These are phyloP conservation scores for Dalbergia cochinchinensis DNA, from an alignment of 306 rosid genomes.

Conservation along the genomic window DNA sequence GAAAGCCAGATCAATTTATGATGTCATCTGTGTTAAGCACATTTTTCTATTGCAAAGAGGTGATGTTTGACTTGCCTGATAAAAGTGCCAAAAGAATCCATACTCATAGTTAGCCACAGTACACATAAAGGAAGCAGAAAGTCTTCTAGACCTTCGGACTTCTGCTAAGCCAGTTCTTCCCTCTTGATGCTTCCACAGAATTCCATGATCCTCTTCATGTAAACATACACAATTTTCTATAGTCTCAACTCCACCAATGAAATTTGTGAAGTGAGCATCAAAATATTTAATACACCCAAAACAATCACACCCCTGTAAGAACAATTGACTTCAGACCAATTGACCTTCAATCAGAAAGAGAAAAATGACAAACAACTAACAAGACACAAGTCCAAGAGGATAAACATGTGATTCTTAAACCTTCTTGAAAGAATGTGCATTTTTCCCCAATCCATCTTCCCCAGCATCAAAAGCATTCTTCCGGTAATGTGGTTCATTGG, in stretches of 20 bases:
- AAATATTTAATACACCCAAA: constrained; percentile 82
- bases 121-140: constrained; percentile 78
- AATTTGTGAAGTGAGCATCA: constrained; percentile 85
- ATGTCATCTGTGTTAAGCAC: constrained; percentile 10
- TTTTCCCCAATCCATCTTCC: constrained; percentile 89
- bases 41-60: background rate
- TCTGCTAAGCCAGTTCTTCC: constrained; percentile 93
- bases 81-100: constrained; percentile 89
- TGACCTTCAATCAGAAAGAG: constrained; percentile 17
- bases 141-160: constrained; percentile 86
- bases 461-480: constrained; percentile 88
- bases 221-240: constrained; percentile 81
- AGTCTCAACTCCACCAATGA: constrained; percentile 83
- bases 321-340: constrained; percentile 39
- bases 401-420: constrained; percentile 42
- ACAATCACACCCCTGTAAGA: constrained; percentile 81
- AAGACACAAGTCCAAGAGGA: constrained; percentile 28
- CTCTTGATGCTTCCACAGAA: constrained; percentile 93
- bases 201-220: constrained; percentile 89
- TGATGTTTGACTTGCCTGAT: constrained; percentile 72
- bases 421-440: constrained; percentile 88
- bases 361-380: background rate
- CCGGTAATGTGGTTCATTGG: constrained; percentile 83
- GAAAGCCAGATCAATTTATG: background rate
- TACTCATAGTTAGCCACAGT: constrained; percentile 92